Evolutionary conservation across 441 rosid species (phyloP).

Genomic region (Arabidopsis lyrata): DNA sequence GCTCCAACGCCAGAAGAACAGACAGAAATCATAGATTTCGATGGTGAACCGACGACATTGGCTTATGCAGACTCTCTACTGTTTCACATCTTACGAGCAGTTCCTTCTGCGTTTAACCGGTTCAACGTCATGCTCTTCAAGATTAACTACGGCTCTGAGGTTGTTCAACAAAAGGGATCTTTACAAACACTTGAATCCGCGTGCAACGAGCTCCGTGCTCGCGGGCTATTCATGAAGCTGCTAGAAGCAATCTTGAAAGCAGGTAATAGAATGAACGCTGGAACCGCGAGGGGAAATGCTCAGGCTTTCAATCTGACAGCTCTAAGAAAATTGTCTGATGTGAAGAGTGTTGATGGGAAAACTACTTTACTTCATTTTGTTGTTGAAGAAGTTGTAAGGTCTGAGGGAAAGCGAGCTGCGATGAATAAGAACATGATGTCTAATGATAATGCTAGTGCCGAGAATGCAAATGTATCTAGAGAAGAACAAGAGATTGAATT

Average conservation of each 20-base stretch:
- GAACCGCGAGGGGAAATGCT: slow-evolving; percentile 95
- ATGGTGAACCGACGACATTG: slow-evolving; percentile 60
- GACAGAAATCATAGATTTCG: slow-evolving; percentile 58
- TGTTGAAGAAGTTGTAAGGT: slow-evolving; percentile 78
- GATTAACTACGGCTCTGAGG: slow-evolving; percentile 66
- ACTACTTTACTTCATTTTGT: slow-evolving; percentile 89
- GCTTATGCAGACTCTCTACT: slow-evolving; percentile 85
- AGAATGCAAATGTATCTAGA: slow-evolving; percentile 40
- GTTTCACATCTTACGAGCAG: slow-evolving; percentile 66
- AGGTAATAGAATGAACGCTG: slow-evolving; percentile 93
- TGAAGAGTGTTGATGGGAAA: slow-evolving; percentile 83
- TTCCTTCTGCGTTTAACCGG: slow-evolving; percentile 81
- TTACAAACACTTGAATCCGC: slow-evolving; percentile 66
- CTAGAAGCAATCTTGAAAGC: slow-evolving; percentile 94
- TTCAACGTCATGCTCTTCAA: slow-evolving; percentile 75
- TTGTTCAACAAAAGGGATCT: slow-evolving; percentile 58
- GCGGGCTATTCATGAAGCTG: slow-evolving; percentile 85
- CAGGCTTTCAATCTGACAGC: slow-evolving; percentile 81
- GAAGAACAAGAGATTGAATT: slow-evolving; percentile 74
- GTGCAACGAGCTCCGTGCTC: slow-evolving; percentile 78
- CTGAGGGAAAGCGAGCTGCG: slow-evolving; percentile 81
- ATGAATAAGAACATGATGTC: slow-evolving; percentile 47
- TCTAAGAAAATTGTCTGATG: slow-evolving; percentile 81
- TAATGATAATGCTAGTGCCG: slow-evolving; percentile 20
- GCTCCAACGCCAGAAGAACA: slow-evolving; percentile 80